Evolutionary conservation across 2,329 filamentous ascomycete species (phyloP), one percentile per base, ranked within the genome.

Genomic region (Verticillium nonalfalfae): DNA sequence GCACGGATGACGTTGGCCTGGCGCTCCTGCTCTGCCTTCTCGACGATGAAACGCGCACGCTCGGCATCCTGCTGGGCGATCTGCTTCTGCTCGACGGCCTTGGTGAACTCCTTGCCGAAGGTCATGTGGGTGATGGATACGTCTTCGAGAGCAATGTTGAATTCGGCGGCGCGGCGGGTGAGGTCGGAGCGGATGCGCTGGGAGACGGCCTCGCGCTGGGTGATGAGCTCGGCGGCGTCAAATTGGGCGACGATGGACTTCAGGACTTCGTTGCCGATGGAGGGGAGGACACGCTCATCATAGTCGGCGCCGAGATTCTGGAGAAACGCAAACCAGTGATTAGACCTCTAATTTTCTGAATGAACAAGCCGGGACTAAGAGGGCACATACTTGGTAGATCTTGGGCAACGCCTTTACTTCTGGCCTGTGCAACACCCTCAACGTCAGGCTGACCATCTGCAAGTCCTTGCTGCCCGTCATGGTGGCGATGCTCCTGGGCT

Each of bases 81-180:
- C 84, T 99, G 95, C 88, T 99, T 99, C 86, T 99, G 95, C 82
- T 99, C 95, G 71, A 99, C 95, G 67, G 95, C 95, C 78, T 91
- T 91, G 64, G 95, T 99, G 84, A 99, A 99, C 79, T 99, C 95
- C 78, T 94, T 94, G 69, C 95, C 95, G 75, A 99, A 99, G 59
- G 95, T 99, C 95, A 99, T 99, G 85, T 99, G 95, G 64, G 95
- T 99, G 78, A 99, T 99, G 73, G 92, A 96, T 63, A 99, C 95
- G 73, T 99, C 95, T 79, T 99, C 95, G 60, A 99, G 91, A 34
- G 93, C 92, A 73, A 99, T 99, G 84, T 99, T 97, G 87, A 99
- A 99, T 78, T 99, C 95, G 72, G 89, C 81, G 57, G 95, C 95
- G 71, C 95, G 93, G 81, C 90, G 93, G 73, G 95, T 89, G 58